Base-by-base conservation (phyloP, 768 basidiomycete species). In the Roridomyces roridus region DNA sequence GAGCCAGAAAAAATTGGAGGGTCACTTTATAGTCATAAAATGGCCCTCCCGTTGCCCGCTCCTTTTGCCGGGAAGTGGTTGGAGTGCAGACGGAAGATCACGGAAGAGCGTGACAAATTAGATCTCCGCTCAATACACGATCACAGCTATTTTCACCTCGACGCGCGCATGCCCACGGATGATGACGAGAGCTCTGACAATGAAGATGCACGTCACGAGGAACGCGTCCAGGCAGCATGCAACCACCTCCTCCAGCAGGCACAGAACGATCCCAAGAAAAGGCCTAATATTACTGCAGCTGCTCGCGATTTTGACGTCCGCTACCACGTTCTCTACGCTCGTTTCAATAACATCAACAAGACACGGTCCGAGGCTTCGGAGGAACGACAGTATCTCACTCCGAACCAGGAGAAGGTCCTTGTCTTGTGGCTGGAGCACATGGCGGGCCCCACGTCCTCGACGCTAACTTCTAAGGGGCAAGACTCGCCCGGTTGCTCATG, bases 341-440 rank as follows among this genome's bases (percentile, higher is more conserved):
- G 57, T 26, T 53, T 46, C 34, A 46, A 42, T 11, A 49, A 45
- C 18, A 25, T 47, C 25, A 15, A 45, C 43, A 43, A 46, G 18
- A 46, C 45, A 3, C 44, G 18, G 23, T 5, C 5, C 1, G 51
- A 59, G 31, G 57, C 40, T 28, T 37, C 24, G n/a, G 46, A 53
- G 9, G 46, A 36, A 4, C 44, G 48, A 18, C 45, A 36, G 10
- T 53, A 35, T 23, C 51, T 59, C 37, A 17, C 8, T 34, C 45
- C 44, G 1, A 18, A 45, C 4, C 4, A 11, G 7, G 50, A 59
- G 34, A 10, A 47, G 21, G 39, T 59, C 15, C 57, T 59, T 4
- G 9, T 59, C 39, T 39, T 53, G 36, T 59, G 57, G 57, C 20
- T 51, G 11, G 37, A 44, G 25, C 55, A 44, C 20, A 34, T 42